A percentile compares a stretch with the other conserved stretches of the same genome.
Evolutionary conservation across 352 stramenopile species (phyloP).

Genomic region (Peronospora belbahrii): DNA sequence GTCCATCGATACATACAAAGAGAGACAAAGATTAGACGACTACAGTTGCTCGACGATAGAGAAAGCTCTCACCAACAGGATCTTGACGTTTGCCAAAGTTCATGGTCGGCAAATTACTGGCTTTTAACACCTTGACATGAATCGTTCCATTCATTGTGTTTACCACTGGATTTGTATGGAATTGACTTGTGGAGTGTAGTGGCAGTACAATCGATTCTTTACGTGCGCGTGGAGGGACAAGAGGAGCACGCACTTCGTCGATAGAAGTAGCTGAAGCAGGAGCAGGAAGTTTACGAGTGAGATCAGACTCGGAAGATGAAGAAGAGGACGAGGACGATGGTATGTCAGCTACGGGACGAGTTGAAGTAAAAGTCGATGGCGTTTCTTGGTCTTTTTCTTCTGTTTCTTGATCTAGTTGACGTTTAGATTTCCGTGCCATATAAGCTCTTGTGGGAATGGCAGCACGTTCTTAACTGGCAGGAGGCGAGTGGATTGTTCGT

Average conservation of each 20-base stretch:
- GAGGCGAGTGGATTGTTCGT: conserved; percentile 12
- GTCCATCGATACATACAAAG: too few species aligned
- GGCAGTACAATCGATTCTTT: too few species aligned
- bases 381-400: conserved; percentile 4
- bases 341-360: conserved; percentile 5
- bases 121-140: conserved; percentile 62
- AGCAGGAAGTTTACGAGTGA: too few species aligned
- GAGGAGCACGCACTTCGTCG: neutral
- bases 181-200: neutral
- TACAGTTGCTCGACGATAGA: too few species aligned
- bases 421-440: conserved; percentile 30
- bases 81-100: conserved; percentile 79
- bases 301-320: too few species aligned
- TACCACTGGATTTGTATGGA: conserved; percentile 1
- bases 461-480: conserved; percentile 24
- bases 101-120: conserved; percentile 56
- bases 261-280: neutral
- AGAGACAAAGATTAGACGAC: too few species aligned
- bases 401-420: conserved; percentile 8
- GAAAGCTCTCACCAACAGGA: conserved; percentile 62
- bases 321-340: too few species aligned
- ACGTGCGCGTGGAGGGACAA: too few species aligned
- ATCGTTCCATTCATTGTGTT: conserved; percentile 52
- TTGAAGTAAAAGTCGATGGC: conserved; percentile 6
- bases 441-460: conserved; percentile 16